Conservation (phyloP, 1,284 basidiomycete genomes). For the Marasmius tenuissimus region DNA sequence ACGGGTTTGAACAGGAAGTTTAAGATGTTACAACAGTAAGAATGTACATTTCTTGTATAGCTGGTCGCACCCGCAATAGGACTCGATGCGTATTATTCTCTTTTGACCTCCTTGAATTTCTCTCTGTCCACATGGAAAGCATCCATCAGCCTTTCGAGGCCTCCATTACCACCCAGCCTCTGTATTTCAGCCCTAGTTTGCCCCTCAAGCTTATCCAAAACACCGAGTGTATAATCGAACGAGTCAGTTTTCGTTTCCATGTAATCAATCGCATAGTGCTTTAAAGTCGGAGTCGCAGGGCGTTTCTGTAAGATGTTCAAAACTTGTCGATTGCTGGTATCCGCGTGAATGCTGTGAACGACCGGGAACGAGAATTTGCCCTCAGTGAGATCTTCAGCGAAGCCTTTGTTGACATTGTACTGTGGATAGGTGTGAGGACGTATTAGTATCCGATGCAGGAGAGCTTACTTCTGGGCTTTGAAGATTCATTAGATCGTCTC, state of each 20-base stretch:
- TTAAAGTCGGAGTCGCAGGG: slow-evolving; percentile 78
- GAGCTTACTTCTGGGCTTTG: neutral
- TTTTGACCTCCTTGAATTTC: slow-evolving; percentile 1
- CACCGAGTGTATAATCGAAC: slow-evolving; percentile 66
- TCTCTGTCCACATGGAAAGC: slow-evolving; percentile 30
- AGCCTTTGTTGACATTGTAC: slow-evolving; percentile 93
- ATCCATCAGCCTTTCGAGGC: slow-evolving; percentile 46
- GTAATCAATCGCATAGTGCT: slow-evolving; percentile 78
- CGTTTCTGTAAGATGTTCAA: slow-evolving; percentile 89
- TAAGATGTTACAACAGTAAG: slow-evolving; percentile 17
- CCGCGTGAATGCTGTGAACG: slow-evolving; percentile 83
- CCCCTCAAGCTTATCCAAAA: slow-evolving; percentile 52
- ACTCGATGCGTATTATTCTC: neutral
- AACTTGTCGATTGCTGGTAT: slow-evolving; percentile 73
- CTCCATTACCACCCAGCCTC: slow-evolving; percentile 50
- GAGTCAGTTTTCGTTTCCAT: slow-evolving; percentile 68
- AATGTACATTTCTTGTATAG: neutral
- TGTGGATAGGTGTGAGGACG: slow-evolving; percentile 25
- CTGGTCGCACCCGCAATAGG: neutral
- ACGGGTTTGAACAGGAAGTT: slow-evolving; percentile 41
- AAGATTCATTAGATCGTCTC: slow-evolving; percentile 4
- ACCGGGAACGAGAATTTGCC: slow-evolving; percentile 97
- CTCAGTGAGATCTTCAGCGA: slow-evolving; percentile 92
- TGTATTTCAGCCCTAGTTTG: slow-evolving; percentile 45
- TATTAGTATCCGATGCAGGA: neutral